Evolutionary conservation across 257 asterid genomes (phyloP).

Genomic region (Petunia axillaris): DNA sequence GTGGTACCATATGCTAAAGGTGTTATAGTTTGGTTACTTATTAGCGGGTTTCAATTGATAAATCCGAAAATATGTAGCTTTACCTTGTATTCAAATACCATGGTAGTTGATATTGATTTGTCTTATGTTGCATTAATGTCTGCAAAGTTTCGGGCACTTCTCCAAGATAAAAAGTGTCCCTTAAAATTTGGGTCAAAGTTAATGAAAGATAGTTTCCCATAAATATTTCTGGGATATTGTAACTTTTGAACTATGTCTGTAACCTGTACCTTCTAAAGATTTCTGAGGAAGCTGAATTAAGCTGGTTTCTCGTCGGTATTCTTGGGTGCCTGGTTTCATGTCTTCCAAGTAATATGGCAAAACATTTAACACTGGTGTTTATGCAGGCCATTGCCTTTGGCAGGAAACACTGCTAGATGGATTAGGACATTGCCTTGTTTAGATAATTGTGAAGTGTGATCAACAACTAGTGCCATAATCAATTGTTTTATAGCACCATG

Average conservation of each 20-base stretch:
- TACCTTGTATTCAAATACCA: not conserved
- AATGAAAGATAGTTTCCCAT: not conserved
- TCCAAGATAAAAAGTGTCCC: not conserved
- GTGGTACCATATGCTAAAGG: constrained; percentile 4
- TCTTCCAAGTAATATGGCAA: not conserved
- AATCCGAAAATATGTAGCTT: constrained; percentile 17
- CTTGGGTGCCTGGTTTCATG: not conserved
- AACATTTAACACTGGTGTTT: not conserved
- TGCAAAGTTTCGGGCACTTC: no score
- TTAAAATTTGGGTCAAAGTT: not conserved
- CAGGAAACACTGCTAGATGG: constrained; percentile 2
- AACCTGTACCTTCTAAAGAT: not conserved
- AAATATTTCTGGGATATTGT: not conserved
- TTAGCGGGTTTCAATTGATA: not conserved
- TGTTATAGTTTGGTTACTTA: not conserved
- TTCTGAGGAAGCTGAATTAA: not conserved
- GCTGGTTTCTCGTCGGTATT: not conserved
- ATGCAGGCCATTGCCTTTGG: constrained; percentile 19
- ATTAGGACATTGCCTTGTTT: not conserved
- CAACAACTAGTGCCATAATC: not conserved
- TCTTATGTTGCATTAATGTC: not conserved
- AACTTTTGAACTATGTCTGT: not conserved
- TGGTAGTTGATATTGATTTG: not conserved
- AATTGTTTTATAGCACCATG: constrained; percentile 12
- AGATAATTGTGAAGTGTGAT: not conserved